phyloP scores from a whole-genome alignment of 148 eudicot species.

The Oxyria digyna region DNA sequence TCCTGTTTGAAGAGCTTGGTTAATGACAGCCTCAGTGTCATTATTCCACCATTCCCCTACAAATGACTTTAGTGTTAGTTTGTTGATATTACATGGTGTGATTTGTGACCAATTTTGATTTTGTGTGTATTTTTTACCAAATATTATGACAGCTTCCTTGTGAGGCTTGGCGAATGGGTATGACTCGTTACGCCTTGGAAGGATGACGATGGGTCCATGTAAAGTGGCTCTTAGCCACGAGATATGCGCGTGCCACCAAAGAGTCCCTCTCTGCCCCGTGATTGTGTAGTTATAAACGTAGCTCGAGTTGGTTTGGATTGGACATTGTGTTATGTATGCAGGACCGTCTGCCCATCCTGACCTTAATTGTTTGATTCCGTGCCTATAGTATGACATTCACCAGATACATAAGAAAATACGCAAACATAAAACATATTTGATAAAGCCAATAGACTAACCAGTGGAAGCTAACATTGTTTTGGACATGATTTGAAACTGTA shows the following conservation, averaged over 20 bases:
- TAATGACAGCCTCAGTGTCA: constrained; percentile 44
- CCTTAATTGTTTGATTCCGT: constrained; percentile 39
- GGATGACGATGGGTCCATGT: constrained; percentile 43
- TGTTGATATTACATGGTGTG: neutral
- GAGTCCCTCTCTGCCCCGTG: constrained; percentile 53
- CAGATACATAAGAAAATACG: neutral
- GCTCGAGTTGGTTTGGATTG: constrained; percentile 38
- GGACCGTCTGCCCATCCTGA: constrained; percentile 55
- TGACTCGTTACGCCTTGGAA: constrained; percentile 30
- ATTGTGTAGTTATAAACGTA: constrained; percentile 58
- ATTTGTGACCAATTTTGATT: too few relatives aligned
- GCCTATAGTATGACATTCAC: constrained; percentile 24
- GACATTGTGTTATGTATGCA: constrained; percentile 48
- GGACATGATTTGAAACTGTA: constrained; percentile 41
- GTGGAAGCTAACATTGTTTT: constrained; percentile 45
- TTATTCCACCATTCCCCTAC: constrained; percentile 67
- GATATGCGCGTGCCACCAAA: constrained; percentile 48
- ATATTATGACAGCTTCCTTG: constrained; percentile 38
- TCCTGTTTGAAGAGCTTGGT: constrained; percentile 43
- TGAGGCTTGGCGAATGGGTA: constrained; percentile 58
- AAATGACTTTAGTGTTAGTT: neutral
- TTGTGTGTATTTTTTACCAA: constrained; percentile 23
- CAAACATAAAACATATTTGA: neutral
- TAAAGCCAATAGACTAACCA: constrained; percentile 21
- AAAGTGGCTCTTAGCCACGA: constrained; percentile 56